These are phyloP conservation scores for Sphaerobolus stellatus DNA, from an alignment of 1,284 basidiomycete genomes.

Conservation along the genomic window DNA sequence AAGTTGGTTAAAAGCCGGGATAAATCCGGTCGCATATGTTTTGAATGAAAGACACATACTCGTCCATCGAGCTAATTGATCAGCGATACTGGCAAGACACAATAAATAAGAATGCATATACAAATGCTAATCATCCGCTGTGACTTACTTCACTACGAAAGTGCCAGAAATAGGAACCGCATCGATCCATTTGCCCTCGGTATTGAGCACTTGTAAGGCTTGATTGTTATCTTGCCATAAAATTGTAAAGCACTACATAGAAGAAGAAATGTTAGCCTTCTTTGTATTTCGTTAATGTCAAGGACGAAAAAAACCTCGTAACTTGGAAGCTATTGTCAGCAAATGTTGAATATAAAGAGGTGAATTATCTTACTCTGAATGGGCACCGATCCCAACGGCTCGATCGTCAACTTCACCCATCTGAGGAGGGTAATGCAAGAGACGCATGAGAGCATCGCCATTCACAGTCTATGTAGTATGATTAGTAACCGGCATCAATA, in stretches of 20 bases:
- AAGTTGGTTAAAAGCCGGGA: background rate
- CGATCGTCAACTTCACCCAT: constrained; percentile 36
- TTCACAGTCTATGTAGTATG: constrained; percentile 35
- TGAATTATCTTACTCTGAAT: constrained; percentile 53
- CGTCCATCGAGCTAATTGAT: constrained; percentile 85
- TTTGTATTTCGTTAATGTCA: no score
- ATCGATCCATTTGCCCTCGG: constrained; percentile 60
- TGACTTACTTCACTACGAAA: constrained; percentile 67
- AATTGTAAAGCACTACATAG: constrained; percentile 83
- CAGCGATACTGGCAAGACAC: constrained; percentile 65
- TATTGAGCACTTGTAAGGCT: constrained; percentile 69
- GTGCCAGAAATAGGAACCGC: constrained; percentile 61
- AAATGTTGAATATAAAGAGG: background rate
- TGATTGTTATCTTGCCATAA: constrained; percentile 52
- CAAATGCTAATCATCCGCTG: no score
- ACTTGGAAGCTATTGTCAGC: background rate
- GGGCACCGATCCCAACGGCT: constrained; percentile 54
- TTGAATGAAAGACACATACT: constrained; percentile 48
- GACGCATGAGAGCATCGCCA: constrained; percentile 47
- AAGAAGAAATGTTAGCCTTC: constrained; percentile 20
- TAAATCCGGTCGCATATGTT: no score
- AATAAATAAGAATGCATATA: background rate
- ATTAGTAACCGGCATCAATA: no score
- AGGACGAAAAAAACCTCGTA: constrained; percentile 11
- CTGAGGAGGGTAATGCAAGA: constrained; percentile 44